Conservation (phyloP, 306 rosid genomes). For the Sophora flavescens region DNA sequence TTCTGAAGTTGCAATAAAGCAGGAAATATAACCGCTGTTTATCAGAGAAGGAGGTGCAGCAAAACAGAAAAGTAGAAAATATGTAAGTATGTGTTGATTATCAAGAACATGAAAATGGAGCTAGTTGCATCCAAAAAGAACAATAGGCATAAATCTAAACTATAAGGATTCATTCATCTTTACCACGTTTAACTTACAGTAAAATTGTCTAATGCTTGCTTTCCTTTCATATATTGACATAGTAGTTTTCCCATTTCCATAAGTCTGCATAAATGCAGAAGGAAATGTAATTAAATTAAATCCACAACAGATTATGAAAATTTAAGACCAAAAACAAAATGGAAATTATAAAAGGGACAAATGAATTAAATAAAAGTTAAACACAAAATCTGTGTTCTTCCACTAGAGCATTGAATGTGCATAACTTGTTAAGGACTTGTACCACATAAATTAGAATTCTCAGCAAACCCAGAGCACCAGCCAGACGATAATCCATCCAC, state of each 20-base stretch:
- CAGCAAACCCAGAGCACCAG: constrained; percentile 86
- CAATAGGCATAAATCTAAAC: not conserved
- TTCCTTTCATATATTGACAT: constrained; percentile 85
- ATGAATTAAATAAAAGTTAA: constrained; percentile 11
- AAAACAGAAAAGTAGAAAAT: constrained; percentile 11
- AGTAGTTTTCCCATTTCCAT: constrained; percentile 86
- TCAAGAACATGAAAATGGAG: not conserved
- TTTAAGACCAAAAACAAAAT: constrained; percentile 17
- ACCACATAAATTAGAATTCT: constrained; percentile 86
- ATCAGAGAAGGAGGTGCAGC: not conserved
- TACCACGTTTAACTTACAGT: constrained; percentile 62
- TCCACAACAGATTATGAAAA: constrained; percentile 24
- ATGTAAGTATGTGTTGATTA: constrained; percentile 19
- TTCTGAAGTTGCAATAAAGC: constrained; percentile 88
- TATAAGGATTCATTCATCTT: constrained; percentile 19
- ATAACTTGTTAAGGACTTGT: constrained; percentile 27
- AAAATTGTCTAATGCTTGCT: constrained; percentile 84
- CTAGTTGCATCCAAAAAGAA: constrained; percentile 14
- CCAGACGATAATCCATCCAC: constrained; percentile 89
- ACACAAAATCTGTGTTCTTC: not conserved
- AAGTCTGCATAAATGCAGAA: constrained; percentile 63
- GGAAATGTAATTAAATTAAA: constrained; percentile 21
- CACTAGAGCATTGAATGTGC: not conserved
- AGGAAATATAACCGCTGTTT: constrained; percentile 83
- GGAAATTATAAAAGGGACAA: not conserved